These are phyloP conservation scores for Populus hybrid DNA, from an alignment of 441 rosid genomes.

Conservation along the genomic window DNA sequence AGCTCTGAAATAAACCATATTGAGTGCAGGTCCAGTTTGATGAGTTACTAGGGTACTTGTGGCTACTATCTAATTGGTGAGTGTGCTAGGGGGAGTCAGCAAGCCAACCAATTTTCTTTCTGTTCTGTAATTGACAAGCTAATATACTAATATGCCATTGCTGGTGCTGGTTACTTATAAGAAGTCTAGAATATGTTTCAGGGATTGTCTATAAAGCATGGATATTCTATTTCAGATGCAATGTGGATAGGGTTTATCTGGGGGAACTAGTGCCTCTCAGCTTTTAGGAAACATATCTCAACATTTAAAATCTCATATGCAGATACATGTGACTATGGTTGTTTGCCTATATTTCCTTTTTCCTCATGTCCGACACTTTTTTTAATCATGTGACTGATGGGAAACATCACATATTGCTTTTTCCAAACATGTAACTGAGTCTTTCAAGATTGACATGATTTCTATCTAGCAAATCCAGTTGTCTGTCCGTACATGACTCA, in stretches of 20 bases:
- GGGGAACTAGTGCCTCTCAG: neutral
- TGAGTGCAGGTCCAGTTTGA: neutral
- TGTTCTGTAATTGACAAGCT: neutral
- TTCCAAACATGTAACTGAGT: neutral
- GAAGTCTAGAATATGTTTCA: neutral
- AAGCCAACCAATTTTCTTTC: neutral
- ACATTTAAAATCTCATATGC: neutral
- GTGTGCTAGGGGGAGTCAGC: neutral
- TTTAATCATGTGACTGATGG: neutral
- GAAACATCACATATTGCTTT: neutral
- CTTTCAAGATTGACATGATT: neutral
- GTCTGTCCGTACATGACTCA: neutral
- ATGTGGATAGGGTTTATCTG: neutral
- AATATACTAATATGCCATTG: neutral
- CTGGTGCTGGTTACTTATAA: neutral
- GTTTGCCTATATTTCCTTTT: neutral
- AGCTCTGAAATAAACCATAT: neutral
- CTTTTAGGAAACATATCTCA: neutral
- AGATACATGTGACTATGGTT: neutral
- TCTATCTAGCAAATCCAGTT: neutral
- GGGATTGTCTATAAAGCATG: neutral
- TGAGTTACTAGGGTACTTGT: neutral
- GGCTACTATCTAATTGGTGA: neutral
- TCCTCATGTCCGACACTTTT: neutral
- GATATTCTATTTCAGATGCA: neutral